Base-by-base conservation (phyloP, 1,139 yeast genomes). In the Tardiomyces blankii region DNA sequence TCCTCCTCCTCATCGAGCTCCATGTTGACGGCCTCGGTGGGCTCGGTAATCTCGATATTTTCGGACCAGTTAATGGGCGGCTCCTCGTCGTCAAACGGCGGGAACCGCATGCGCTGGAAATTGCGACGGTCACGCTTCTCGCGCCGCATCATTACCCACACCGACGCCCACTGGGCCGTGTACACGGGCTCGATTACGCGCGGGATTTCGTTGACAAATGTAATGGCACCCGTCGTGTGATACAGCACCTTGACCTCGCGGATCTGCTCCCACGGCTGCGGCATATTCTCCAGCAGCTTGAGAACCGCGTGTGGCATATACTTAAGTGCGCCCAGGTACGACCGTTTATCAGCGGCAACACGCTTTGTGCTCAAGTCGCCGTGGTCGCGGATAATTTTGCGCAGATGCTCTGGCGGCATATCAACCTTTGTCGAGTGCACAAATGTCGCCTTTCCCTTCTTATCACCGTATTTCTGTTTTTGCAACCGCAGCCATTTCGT, bases 81-180 rank as follows among this genome's bases (percentile, higher is more conserved):
- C 61, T 89, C 97, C 61, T 93, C 98, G 60, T 93, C 99, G 64
- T 93, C 98, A 66, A 91, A 88, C 0, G 95, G 91, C 1, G 99
- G 99, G 55, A 91, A 84, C 46, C 88, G 73, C 84, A 91, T 81
- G 55, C 99, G 74, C 56, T 87, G 83, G 65, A 93, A 91, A 60
- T 86, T 95, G 40, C 80, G 72, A 52, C 98, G 73, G 60, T 89
- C 97, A 48, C 94, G 75, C 60, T 93, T 91, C 60, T 91, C 98
- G 46, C 91, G 72, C 57, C 97, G 75, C 99, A 93, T 91, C 63
- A 81, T 80, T 16, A 77, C 68, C 97, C 98, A 91, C 67, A 80
- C 74, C 0, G 94, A 73, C 0, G 96, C 89, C 99, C 99, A 93
- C 63, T 89, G 97, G 0, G 98, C 96, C 9, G 76, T 75, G 58